A percentile compares a stretch with the other conserved stretches of the same genome.
Evolutionary conservation across 2,329 filamentous ascomycete species (phyloP).

Genomic region (Verticillium isaacii): DNA sequence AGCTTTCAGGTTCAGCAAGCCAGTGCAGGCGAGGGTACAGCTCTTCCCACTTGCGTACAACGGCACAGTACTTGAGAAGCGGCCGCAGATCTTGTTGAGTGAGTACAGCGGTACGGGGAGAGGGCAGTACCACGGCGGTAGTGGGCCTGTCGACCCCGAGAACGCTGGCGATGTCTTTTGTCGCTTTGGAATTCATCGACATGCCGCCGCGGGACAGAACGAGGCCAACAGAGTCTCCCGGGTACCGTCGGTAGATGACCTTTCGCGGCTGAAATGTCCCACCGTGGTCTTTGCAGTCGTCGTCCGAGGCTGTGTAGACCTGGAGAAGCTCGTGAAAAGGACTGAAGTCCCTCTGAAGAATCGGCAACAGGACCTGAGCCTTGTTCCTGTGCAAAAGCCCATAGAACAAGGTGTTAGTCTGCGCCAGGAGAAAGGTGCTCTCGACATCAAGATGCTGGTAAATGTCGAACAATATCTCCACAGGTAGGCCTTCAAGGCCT

Average conservation of each 20-base stretch:
- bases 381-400: conserved; percentile 36
- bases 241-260: conserved; percentile 31
- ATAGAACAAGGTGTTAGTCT: conserved; percentile 30
- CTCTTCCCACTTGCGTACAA: conserved; percentile 33
- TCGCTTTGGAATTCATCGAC: not conserved
- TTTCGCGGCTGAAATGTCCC: conserved; percentile 32
- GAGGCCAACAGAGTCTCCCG: conserved; percentile 22
- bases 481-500: conserved; percentile 28
- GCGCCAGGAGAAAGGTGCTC: conserved; percentile 33
- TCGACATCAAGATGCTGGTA: conserved; percentile 38
- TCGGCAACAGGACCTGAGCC: conserved; percentile 33
- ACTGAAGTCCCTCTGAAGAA: conserved; percentile 36
- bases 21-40: conserved; percentile 39
- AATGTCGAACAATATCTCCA: conserved; percentile 44
- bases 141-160: not conserved
- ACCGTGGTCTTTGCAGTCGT: conserved; percentile 25
- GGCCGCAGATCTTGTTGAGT: conserved; percentile 25
- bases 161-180: not conserved
- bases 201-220: conserved; percentile 9
- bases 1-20: conserved; percentile 39
- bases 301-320: conserved; percentile 35
- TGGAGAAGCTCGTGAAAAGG: conserved; percentile 42
- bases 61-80: conserved; percentile 27
- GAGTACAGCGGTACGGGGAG: conserved; percentile 21
- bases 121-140: not conserved